Evolutionary conservation across 345 rosid species (phyloP).

Genomic region (Salix caprea): DNA sequence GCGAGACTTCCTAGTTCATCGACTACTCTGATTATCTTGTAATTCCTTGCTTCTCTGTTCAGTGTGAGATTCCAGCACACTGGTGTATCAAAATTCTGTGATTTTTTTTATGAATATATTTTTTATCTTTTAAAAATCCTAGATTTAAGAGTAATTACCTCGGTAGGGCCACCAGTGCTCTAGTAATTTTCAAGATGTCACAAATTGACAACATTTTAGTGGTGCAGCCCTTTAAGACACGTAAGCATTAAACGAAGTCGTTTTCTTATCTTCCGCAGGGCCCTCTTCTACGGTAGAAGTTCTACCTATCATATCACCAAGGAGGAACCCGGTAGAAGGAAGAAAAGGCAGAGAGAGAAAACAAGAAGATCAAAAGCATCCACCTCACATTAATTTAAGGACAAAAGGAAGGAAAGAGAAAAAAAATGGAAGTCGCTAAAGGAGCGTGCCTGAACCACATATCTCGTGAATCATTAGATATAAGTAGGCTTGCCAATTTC

Average conservation of each 20-base stretch:
- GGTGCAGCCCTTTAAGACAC: background rate
- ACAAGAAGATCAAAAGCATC: background rate
- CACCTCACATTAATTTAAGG: background rate
- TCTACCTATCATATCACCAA: background rate
- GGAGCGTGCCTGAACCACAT: slow-evolving; percentile 64
- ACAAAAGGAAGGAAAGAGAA: too few species aligned
- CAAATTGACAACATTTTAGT: background rate
- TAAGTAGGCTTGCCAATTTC: slow-evolving; percentile 64
- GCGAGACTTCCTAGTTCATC: background rate
- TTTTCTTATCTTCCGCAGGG: background rate
- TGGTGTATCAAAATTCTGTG: background rate
- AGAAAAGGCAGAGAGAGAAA: too few species aligned
- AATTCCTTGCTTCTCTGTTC: background rate
- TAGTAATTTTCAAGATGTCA: background rate
- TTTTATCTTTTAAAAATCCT: background rate
- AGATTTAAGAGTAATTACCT: too few species aligned
- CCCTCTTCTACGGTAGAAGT: too few species aligned
- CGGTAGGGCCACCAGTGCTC: too few species aligned
- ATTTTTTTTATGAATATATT: too few species aligned
- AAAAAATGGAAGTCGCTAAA: slow-evolving; percentile 20
- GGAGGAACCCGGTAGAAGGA: too few species aligned
- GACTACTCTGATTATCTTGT: background rate
- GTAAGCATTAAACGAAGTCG: background rate
- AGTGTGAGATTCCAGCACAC: background rate
- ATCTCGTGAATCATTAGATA: slow-evolving; percentile 76